Base-by-base conservation (phyloP, 306 rosid genomes). In the Pterocarpus santalinus region DNA sequence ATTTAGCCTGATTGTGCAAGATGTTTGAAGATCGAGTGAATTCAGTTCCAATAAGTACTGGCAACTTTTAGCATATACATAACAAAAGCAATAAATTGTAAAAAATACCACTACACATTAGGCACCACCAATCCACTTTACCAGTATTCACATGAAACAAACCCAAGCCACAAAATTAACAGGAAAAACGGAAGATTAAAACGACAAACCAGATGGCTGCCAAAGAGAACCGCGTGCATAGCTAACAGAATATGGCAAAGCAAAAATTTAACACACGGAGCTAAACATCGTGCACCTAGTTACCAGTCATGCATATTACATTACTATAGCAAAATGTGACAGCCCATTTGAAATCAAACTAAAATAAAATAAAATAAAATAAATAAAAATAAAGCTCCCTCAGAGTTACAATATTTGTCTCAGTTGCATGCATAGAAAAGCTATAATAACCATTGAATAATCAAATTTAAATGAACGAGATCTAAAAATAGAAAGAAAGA, bases 91-190 rank as follows among this genome's bases (percentile, higher is more conserved):
- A 38, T 39, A 17, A 57, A 17, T 8, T 15, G 22, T 30, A 44
- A 65, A 17, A 39, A 38, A 16, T 77, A 15, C 10, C 38, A 17
- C 6, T 28, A 28, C 35, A 75, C 53, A 43, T 34, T 57, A 72
- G 41, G 75, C 76, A 58, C 60, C 60, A 58, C 44, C 15, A 36
- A 70, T 49, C 39, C 63, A 75, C 63, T 63, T 75, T 62, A 22
- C n/a, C 17, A 41, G 10, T 63, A 69, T 38, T 82, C 75, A 34
- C 76, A 66, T 47, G 60, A 70, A 72, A 76, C 16, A 44, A 76
- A 72, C 41, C 47, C 35, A 36, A 78, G 64, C 73, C 67, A 68
- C 41, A 68, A 68, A 15, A 52, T 35, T 47, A 36, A 62, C 81
- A 3, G 66, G 32, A 32, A 52, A 77, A 34, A 77, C 17, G 16